phyloP scores from a whole-genome alignment of 1,139 yeast species.

The Kazachstania sp. region DNA sequence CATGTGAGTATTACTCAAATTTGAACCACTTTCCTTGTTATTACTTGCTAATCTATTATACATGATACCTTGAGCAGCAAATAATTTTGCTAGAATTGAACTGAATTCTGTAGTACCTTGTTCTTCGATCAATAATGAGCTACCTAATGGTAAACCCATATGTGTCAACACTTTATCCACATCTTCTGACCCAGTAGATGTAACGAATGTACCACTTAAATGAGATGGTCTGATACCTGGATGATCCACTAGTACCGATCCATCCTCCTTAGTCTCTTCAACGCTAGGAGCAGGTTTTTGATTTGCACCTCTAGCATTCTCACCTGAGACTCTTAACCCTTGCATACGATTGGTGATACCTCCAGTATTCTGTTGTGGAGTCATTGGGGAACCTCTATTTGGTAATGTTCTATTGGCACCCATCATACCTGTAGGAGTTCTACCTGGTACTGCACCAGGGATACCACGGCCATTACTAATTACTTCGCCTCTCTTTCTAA shows the following conservation, averaged over 20 bases:
- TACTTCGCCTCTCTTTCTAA: slow-evolving; percentile 61
- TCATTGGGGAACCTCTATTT: slow-evolving; percentile 2
- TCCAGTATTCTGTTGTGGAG: not conserved
- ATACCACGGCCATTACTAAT: slow-evolving; percentile 22
- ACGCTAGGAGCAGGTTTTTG: not conserved
- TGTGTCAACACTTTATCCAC: slow-evolving; percentile 70
- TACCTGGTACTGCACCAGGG: slow-evolving; percentile 15
- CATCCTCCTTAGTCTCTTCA: not conserved
- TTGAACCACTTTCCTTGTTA: slow-evolving; percentile 16
- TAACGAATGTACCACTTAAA: slow-evolving; percentile 62
- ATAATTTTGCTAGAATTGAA: slow-evolving; percentile 60
- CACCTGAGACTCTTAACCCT: slow-evolving; percentile 4
- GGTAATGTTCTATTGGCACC: slow-evolving; percentile 1
- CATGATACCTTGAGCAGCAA: slow-evolving; percentile 70
- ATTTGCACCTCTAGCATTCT: not conserved
- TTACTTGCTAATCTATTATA: slow-evolving; percentile 48
- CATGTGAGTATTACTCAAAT: slow-evolving; percentile 44
- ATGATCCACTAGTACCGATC: slow-evolving; percentile 26
- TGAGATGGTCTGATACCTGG: slow-evolving; percentile 70
- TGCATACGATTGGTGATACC: slow-evolving; percentile 4
- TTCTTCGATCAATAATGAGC: slow-evolving; percentile 66
- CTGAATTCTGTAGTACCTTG: slow-evolving; percentile 85
- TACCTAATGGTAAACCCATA: slow-evolving; percentile 79
- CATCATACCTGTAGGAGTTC: slow-evolving; percentile 3
- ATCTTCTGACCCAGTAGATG: slow-evolving; percentile 70